phyloP scores from a whole-genome alignment of 2,329 filamentous ascomycete species.

The Escovopsis sp. region DNA sequence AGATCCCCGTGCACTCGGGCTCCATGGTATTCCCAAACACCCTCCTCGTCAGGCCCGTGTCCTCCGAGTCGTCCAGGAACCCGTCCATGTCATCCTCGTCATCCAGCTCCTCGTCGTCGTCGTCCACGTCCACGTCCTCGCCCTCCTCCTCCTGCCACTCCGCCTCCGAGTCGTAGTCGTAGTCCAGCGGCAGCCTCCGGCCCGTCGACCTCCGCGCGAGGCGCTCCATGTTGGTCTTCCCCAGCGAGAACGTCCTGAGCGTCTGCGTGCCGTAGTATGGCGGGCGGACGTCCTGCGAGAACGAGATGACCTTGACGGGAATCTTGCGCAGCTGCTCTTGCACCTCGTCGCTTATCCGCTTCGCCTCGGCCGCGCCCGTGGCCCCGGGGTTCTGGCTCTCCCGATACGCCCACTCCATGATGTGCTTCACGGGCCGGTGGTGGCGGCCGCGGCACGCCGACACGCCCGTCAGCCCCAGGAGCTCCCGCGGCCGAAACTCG shows the following conservation, averaged over 20 bases:
- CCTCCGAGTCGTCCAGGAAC: slow-evolving; percentile 80
- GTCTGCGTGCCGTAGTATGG: slow-evolving; percentile 63
- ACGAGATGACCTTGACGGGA: slow-evolving; percentile 48
- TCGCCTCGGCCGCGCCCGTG: slow-evolving; percentile 20
- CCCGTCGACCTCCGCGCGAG: slow-evolving; percentile 40
- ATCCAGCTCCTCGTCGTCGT: slow-evolving; percentile 53
- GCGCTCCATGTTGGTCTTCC: slow-evolving; percentile 29
- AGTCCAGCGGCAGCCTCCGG: slow-evolving; percentile 50
- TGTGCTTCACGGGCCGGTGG: slow-evolving; percentile 41
- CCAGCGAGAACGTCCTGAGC: slow-evolving; percentile 34
- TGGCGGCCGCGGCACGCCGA: slow-evolving; percentile 29
- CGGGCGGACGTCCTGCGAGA: slow-evolving; percentile 51
- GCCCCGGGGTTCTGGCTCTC: slow-evolving; percentile 27
- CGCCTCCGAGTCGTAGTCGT: slow-evolving; percentile 75
- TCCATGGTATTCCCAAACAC: slow-evolving; percentile 55
- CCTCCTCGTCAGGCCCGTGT: slow-evolving; percentile 40
- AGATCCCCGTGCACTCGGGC: slow-evolving; percentile 65
- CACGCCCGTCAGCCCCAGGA: slow-evolving; percentile 30
- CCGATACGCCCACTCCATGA: slow-evolving; percentile 41
- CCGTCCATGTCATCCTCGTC: slow-evolving; percentile 79
- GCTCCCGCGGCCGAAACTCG: slow-evolving; percentile 29
- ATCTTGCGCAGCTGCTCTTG: slow-evolving; percentile 33
- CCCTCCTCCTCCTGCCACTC: slow-evolving; percentile 71
- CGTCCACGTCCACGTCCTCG: slow-evolving; percentile 54
- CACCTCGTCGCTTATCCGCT: slow-evolving; percentile 19